Conservation (phyloP, 1,284 basidiomycete species). For the Meira nashicola region DNA sequence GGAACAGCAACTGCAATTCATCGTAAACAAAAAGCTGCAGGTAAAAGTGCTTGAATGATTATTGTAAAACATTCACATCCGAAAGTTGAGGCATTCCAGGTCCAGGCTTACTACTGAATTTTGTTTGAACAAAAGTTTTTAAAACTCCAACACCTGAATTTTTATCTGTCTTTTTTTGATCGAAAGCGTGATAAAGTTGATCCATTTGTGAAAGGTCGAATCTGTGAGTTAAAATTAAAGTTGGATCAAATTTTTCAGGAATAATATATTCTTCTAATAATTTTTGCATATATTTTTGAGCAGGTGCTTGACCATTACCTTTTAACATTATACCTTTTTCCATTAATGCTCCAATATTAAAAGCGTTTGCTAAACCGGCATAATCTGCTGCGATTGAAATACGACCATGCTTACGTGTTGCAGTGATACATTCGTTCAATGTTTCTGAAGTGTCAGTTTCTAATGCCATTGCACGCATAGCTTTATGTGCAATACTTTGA, state of each 20-base stretch:
- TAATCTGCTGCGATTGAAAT: constrained; percentile 33
- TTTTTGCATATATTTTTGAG: constrained; percentile 70
- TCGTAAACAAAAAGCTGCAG: too few species aligned
- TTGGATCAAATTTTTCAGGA: constrained; percentile 67
- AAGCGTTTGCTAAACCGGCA: constrained; percentile 29
- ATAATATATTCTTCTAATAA: constrained; percentile 55
- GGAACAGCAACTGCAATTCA: too few species aligned
- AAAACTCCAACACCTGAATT: constrained; percentile 23
- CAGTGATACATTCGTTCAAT: constrained; percentile 64
- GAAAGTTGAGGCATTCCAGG: constrained; percentile 26
- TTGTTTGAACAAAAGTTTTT: constrained; percentile 46
- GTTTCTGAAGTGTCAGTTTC: constrained; percentile 73
- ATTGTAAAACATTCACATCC: neutral
- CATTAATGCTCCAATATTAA: constrained; percentile 73
- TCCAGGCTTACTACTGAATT: constrained; percentile 25
- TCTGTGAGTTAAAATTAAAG: constrained; percentile 58
- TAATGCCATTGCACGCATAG: constrained; percentile 67
- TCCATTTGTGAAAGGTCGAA: constrained; percentile 42
- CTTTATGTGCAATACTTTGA: constrained; percentile 59
- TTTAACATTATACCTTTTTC: constrained; percentile 60
- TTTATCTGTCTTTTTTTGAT: constrained; percentile 28
- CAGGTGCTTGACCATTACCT: constrained; percentile 59
- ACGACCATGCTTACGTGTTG: constrained; percentile 59
- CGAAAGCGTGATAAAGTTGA: constrained; percentile 27
- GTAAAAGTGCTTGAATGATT: neutral